Conservation (phyloP, 176 grass and related monocot genomes). For the Zoysia pacifica region DNA sequence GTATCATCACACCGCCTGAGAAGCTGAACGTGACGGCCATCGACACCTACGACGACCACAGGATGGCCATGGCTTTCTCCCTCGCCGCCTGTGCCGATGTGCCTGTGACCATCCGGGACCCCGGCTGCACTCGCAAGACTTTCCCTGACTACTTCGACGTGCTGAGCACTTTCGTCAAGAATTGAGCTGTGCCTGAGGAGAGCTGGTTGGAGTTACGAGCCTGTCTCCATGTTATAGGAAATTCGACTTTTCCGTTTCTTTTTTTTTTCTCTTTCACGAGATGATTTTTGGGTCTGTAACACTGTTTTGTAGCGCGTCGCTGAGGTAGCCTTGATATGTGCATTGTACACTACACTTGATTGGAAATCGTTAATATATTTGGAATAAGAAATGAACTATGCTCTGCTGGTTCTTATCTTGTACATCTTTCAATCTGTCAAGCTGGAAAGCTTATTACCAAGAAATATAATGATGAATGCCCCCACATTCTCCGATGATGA, state of each 20-base stretch:
- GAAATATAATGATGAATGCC: not conserved
- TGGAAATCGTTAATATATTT: not conserved
- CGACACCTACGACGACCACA: slow-evolving; percentile 92
- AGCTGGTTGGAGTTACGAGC: not conserved
- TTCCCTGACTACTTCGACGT: slow-evolving; percentile 97
- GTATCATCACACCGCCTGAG: slow-evolving; percentile 91
- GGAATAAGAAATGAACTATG: slow-evolving; percentile 30
- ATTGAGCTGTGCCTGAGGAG: slow-evolving; percentile 22
- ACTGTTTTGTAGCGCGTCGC: slow-evolving; percentile 21
- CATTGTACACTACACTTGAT: not conserved
- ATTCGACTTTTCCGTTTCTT: not conserved
- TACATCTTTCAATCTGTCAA: not conserved
- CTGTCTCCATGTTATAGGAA: not conserved
- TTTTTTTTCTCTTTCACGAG: slow-evolving; percentile 4
- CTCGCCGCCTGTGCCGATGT: slow-evolving; percentile 78
- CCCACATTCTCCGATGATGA: too few relatives aligned
- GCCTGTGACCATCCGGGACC: slow-evolving; percentile 83
- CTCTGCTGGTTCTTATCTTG: not conserved
- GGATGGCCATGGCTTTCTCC: slow-evolving; percentile 98
- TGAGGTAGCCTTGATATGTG: not conserved
- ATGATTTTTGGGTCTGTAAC: slow-evolving; percentile 27
- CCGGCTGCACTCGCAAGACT: slow-evolving; percentile 89
- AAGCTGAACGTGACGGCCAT: slow-evolving; percentile 76
- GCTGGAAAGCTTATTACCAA: not conserved
- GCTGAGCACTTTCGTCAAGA: slow-evolving; percentile 72